These are phyloP conservation scores for Apophysomyces elegans DNA, from an alignment of 371 early-diverging fungal species.

Conservation along the genomic window DNA sequence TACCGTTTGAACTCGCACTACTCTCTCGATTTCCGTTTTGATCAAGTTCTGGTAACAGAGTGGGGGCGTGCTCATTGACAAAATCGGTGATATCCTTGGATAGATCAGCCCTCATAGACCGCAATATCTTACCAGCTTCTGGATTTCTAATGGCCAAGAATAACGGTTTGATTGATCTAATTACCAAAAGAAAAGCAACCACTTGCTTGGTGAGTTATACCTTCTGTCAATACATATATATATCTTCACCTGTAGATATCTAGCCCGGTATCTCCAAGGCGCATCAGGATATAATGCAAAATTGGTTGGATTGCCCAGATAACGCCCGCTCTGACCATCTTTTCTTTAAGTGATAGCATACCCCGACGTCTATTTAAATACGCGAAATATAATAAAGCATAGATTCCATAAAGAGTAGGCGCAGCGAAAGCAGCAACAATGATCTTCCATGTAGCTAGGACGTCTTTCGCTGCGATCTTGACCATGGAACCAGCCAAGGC, in stretches of 20 bases:
- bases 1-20: background rate
- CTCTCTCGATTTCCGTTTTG: slow-evolving; percentile 9
- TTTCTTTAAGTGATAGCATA: slow-evolving; percentile 21
- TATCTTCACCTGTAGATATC: slow-evolving; percentile 76
- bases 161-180: slow-evolving; percentile 83
- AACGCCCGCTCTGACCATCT: slow-evolving; percentile 40
- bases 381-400: slow-evolving; percentile 56
- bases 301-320: slow-evolving; percentile 67
- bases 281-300: slow-evolving; percentile 80
- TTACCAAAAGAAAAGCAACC: background rate
- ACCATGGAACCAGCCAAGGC: slow-evolving; percentile 91
- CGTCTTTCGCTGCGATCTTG: slow-evolving; percentile 93
- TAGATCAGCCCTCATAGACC: slow-evolving; percentile 36
- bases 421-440: slow-evolving; percentile 78
- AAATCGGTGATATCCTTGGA: slow-evolving; percentile 36
- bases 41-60: slow-evolving; percentile 16
- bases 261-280: slow-evolving; percentile 84
- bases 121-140: slow-evolving; percentile 39
- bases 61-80: slow-evolving; percentile 23
- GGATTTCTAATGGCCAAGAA: slow-evolving; percentile 70
- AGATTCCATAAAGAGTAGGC: slow-evolving; percentile 78
- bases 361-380: slow-evolving; percentile 48
- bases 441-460: slow-evolving; percentile 96
- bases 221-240: background rate
- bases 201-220: background rate